Percentiles rank a stretch among this genome's conserved stretches.
Conservation (phyloP, 2,329 filamentous ascomycete genomes). For the Pestalotiopsis sp. region DNA sequence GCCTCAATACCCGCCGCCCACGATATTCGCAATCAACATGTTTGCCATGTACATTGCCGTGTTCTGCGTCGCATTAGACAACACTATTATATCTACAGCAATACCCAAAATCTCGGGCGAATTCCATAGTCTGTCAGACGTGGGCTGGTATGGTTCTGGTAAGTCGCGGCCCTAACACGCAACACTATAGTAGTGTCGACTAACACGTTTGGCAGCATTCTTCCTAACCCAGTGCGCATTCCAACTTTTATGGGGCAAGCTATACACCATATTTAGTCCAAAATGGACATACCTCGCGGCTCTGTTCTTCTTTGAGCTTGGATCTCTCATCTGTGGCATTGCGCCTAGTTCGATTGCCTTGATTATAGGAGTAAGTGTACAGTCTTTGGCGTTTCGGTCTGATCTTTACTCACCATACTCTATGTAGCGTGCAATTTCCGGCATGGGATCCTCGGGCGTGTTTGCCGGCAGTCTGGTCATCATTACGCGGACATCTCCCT, state of each 20-base stretch:
- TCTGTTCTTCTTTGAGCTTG: neutral
- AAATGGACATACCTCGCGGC: neutral
- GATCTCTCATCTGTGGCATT: neutral
- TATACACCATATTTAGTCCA: neutral
- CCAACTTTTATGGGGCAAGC: neutral
- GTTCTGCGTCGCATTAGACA: slow-evolving; percentile 13
- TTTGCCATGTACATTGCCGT: slow-evolving; percentile 3
- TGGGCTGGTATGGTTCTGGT: slow-evolving; percentile 33
- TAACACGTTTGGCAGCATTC: neutral
- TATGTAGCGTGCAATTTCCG: neutral
- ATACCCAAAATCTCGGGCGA: slow-evolving; percentile 35
- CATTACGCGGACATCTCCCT: neutral
- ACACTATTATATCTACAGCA: slow-evolving; percentile 34
- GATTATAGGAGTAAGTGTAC: neutral
- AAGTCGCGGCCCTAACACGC: neutral
- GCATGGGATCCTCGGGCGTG: neutral
- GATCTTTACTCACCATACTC: neutral
- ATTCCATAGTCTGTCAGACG: slow-evolving; percentile 38
- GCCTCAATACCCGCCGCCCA: neutral
- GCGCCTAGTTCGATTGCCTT: neutral
- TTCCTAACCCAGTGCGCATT: neutral
- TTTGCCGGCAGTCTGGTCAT: neutral
- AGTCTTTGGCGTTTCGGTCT: neutral
- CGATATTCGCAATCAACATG: neutral
- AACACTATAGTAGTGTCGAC: neutral